Conservation (phyloP, 192 early-diverging fungal species). For the Linnemannia elongata region DNA sequence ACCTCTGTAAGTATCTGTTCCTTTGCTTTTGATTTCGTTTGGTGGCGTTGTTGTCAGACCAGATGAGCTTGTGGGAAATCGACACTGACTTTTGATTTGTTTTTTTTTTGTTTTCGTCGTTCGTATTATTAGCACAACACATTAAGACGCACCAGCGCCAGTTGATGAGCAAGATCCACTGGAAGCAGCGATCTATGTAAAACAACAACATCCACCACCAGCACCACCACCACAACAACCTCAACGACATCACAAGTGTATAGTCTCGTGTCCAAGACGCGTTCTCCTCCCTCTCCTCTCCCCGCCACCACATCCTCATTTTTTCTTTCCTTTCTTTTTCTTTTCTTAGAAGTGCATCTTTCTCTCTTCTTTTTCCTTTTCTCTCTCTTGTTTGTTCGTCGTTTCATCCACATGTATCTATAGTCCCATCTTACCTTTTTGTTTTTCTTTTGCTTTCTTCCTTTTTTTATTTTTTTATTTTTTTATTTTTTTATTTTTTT, state of each 20-base stretch:
- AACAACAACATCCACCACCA: background rate
- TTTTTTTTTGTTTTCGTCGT: background rate
- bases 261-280: too few species aligned
- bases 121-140: constrained; percentile 34
- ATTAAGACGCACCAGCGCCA: constrained; percentile 58
- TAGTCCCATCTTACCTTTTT: background rate
- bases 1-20: constrained; percentile 60
- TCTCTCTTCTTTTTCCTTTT: background rate
- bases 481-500: background rate
- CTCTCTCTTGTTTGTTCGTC: background rate
- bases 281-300: background rate
- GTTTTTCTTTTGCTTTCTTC: background rate
- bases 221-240: background rate
- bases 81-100: background rate
- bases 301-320: too few species aligned
- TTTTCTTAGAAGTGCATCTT: background rate
- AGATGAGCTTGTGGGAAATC: too few species aligned
- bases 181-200: constrained; percentile 37
- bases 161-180: constrained; percentile 41
- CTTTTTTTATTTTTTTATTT: background rate
- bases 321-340: too few species aligned
- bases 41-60: background rate
- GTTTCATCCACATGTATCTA: background rate
- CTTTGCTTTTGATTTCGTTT: background rate
- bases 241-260: background rate